Evolutionary conservation across 1,284 basidiomycete species (phyloP), one percentile per base, ranked within the genome.

Genomic region (Cronartium ribicola): DNA sequence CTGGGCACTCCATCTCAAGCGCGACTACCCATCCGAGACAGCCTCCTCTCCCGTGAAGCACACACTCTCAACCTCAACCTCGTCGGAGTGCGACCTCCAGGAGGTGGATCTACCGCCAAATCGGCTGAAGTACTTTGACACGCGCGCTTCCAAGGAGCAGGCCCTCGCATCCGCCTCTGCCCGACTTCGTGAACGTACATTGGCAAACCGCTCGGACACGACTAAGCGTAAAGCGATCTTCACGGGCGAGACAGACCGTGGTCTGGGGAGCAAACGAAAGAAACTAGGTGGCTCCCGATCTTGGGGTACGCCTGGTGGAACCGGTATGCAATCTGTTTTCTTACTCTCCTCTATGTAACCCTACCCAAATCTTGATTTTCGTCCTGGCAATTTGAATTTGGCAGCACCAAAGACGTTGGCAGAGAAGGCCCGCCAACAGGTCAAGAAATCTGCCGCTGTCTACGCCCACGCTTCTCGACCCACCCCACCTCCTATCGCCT

Each of bases 361-460:
- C 29, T 29, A 29, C 29, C 29, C 29, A 29, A 29, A 29, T 29
- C n/a, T 22, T 43, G 13, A 22, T 48, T 67, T 67, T 67, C 44
- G 10, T 67, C 41, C 14, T 29, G 64, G 10, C 29, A 29, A 1
- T 29, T 29, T 29, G 29, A 29, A 29, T 29, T 29, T 29, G 29
- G 20, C 36, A 36, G 11, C 17, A 67, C 51, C 51, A 7, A 72
- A 72, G 60, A 55, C 70, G 1, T 29, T 72, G n/a, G 70, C 70
- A 3, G 70, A 72, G 13, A 72, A 72, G 36, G 70, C 70, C 11
- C 61, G 70, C 8, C 70, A 65, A 44, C 70, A 72, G 46, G 63
- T 72, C 39, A 72, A 72, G 41, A 65, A 66, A 60, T 65, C 70
- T n/a, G 61, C 62, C 40, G 63, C 61, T 0, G 63, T 72, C 7